Evolutionary conservation across 2,329 filamentous ascomycete genomes (phyloP).

Genomic region (Fusarium paranaense): DNA sequence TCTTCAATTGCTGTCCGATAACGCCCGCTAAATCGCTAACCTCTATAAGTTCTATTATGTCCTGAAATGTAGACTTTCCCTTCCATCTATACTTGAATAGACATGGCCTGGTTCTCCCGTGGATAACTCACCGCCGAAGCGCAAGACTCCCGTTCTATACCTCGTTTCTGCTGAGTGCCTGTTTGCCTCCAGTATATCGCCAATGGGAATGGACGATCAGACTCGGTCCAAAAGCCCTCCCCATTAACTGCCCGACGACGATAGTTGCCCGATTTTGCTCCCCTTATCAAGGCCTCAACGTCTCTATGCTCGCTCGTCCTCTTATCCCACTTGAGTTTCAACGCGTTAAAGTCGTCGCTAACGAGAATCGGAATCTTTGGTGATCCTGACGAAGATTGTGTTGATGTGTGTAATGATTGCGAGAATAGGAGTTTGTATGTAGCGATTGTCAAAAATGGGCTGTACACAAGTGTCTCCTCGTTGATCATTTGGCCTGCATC

Average conservation of each 20-base stretch:
- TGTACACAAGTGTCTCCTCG: slow-evolving; percentile 38
- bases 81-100: background rate
- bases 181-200: slow-evolving; percentile 39
- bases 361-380: slow-evolving; percentile 29
- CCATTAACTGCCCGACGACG: slow-evolving; percentile 36
- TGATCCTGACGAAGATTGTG: background rate
- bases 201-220: slow-evolving; percentile 38
- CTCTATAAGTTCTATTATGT: background rate
- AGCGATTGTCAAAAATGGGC: slow-evolving; percentile 41
- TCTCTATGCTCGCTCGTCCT: slow-evolving; percentile 34
- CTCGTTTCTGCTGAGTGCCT: background rate
- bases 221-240: slow-evolving; percentile 36
- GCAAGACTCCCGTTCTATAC: background rate
- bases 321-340: slow-evolving; percentile 42
- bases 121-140: background rate
- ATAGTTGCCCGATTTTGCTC: slow-evolving; percentile 20
- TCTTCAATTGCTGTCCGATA: background rate
- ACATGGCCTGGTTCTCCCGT: background rate
- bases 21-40: background rate
- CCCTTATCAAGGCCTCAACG: slow-evolving; percentile 37
- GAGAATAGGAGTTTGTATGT: slow-evolving; percentile 34
- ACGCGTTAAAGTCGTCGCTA: slow-evolving; percentile 42
- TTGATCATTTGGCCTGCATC: slow-evolving; percentile 38
- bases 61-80: background rate
- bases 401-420: background rate